These are phyloP conservation scores for Starmerella tilneyi DNA, from an alignment of 805 yeast species.

Conservation along the genomic window DNA sequence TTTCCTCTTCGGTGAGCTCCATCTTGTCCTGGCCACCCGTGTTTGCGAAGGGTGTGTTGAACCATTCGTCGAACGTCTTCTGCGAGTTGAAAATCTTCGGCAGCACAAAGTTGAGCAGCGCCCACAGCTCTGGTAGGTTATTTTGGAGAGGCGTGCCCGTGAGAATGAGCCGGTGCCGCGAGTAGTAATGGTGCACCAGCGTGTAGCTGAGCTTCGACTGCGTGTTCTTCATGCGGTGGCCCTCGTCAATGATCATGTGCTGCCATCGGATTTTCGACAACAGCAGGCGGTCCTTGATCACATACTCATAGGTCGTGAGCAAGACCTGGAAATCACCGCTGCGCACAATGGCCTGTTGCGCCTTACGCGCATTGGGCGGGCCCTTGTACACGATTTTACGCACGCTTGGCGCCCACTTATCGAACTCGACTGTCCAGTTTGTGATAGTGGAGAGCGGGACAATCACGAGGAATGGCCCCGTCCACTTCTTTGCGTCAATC, in stretches of 20 bases:
- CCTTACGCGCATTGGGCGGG: slow-evolving; percentile 75
- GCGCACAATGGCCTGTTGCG: slow-evolving; percentile 57
- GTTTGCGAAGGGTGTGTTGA: slow-evolving; percentile 93
- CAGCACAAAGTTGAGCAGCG: slow-evolving; percentile 79
- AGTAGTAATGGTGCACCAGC: slow-evolving; percentile 68
- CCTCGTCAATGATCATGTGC: slow-evolving; percentile 97
- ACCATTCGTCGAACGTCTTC: slow-evolving; percentile 96
- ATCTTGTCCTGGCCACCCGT: slow-evolving; percentile 95
- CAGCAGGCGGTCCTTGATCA: slow-evolving; percentile 78
- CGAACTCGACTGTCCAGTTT: slow-evolving; percentile 92
- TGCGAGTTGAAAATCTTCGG: slow-evolving; percentile 96
- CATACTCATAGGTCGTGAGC: slow-evolving; percentile 86
- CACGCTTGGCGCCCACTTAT: slow-evolving; percentile 90
- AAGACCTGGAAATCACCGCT: slow-evolving; percentile 80
- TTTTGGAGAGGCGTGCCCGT: slow-evolving; percentile 97
- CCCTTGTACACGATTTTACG: slow-evolving; percentile 85
- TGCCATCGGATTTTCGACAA: slow-evolving; percentile 79
- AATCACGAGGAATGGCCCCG: slow-evolving; percentile 83
- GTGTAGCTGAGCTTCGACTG: slow-evolving; percentile 80
- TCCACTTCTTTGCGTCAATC: slow-evolving; percentile 60
- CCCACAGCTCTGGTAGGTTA: slow-evolving; percentile 94
- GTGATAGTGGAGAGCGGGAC: slow-evolving; percentile 91
- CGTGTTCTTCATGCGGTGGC: slow-evolving; percentile 94
- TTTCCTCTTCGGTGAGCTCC: slow-evolving; percentile 92
- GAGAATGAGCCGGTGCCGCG: slow-evolving; percentile 77